Evolutionary conservation across 345 rosid species (phyloP).

Genomic region (Heritiera fomes): DNA sequence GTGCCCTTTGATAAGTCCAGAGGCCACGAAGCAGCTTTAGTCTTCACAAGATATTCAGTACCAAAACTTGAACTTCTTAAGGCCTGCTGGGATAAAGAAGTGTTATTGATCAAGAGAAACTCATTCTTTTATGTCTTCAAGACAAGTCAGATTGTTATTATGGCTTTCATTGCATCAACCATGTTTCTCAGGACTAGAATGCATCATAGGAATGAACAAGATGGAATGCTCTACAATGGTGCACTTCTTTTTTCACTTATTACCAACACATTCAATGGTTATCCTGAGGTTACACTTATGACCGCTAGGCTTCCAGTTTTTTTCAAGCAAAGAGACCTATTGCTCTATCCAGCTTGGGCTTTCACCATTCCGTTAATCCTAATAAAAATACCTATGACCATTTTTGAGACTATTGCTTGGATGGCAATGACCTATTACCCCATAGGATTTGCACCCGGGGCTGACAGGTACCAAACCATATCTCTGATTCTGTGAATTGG

Average conservation of each 20-base stretch:
- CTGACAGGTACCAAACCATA: constrained; percentile 48
- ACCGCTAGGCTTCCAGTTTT: constrained; percentile 80
- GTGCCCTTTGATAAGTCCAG: constrained; percentile 55
- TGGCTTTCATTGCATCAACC: constrained; percentile 57
- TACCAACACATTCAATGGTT: constrained; percentile 83
- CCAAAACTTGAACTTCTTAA: constrained; percentile 61
- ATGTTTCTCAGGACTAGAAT: constrained; percentile 60
- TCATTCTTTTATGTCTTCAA: constrained; percentile 67
- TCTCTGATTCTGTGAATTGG: background rate
- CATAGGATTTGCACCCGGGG: constrained; percentile 78
- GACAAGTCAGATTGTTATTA: constrained; percentile 61
- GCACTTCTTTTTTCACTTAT: constrained; percentile 52
- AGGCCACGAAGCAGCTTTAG: constrained; percentile 72
- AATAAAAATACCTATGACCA: constrained; percentile 59
- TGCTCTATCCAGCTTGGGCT: constrained; percentile 84
- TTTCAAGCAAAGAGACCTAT: constrained; percentile 86
- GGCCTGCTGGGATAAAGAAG: constrained; percentile 76
- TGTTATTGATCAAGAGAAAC: constrained; percentile 67
- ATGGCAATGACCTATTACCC: constrained; percentile 56
- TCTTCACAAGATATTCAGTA: constrained; percentile 56
- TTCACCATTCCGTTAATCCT: constrained; percentile 67
- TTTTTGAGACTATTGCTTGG: constrained; percentile 79
- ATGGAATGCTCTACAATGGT: constrained; percentile 53
- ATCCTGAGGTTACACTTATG: constrained; percentile 68
- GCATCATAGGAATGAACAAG: constrained; percentile 56